Base-by-base conservation (phyloP, 1,139 yeast genomes). In the Geotrichum armillariae region DNA sequence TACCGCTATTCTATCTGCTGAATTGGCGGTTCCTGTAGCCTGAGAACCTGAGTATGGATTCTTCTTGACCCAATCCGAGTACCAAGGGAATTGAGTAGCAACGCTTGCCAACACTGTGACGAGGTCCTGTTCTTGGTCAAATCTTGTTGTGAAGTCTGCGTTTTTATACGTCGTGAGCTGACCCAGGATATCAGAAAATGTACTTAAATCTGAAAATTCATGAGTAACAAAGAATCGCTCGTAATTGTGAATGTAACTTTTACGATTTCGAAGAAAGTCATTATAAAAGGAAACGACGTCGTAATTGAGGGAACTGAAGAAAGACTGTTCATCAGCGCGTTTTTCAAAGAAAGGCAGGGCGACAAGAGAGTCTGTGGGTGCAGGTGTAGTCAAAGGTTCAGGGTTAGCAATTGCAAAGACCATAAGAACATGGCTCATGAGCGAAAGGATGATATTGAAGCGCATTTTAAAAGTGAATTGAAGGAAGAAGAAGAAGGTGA, bases 21-120 rank as follows among this genome's bases (percentile, higher is more conserved):
- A 38, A 16, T 25, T 40, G 20, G 47, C 49, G 23, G 38, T 40
- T 33, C 27, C 22, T 35, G 35, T 20, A 11, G 45, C 40, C 12
- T 36, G 32, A 12, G 11, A 36, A 11, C 20, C 14, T 22, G 25
- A 41, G 2, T 11, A 7, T 11, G 45, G 32, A 27, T 44, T 34
- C 35, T 49, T 27, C 1, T 20, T 12, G 17, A 34, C 36, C 50
- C 52, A 52, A n/a, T 21, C 21, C 3, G 45, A 21, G 41, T 43
- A 45, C 54, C 54, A 52, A 8, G 54, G 54, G 41, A 52, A 45
- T 40, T 52, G 39, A n/a, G 46, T 21, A 8, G 54, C 54, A 9
- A 42, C 22, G 29, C 35, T 45, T 8, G 54, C 51, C 14, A 52
- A 27, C 9, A 32, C 49, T 9, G 52, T 41, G 21, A 41, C 23